These are phyloP conservation scores for Candida ulmi DNA, from an alignment of 805 yeast species.

Conservation along the genomic window DNA sequence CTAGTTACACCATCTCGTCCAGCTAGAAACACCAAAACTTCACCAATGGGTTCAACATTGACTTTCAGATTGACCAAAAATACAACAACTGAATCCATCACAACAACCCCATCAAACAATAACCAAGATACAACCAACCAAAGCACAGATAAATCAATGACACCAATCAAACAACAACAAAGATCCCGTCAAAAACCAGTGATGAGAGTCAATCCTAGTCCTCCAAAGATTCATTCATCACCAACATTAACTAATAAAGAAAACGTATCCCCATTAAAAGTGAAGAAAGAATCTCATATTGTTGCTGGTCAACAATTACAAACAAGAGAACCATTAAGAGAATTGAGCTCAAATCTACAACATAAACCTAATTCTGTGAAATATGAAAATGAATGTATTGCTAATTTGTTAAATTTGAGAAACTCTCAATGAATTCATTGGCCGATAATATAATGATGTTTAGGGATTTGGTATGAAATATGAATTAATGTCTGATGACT, in stretches of 20 bases:
- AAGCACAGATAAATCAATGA: slow-evolving; percentile 1
- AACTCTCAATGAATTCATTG: background rate
- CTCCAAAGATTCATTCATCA: slow-evolving; percentile 8
- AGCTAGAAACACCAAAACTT: slow-evolving; percentile 3
- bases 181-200: slow-evolving; percentile 16
- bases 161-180: slow-evolving; percentile 1
- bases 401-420: slow-evolving; percentile 12
- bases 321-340: slow-evolving; percentile 10
- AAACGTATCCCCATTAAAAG: slow-evolving; percentile 3
- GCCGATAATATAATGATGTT: no score
- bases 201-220: slow-evolving; percentile 16
- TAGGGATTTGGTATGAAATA: no score
- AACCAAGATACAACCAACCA: no score
- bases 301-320: no score
- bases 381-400: slow-evolving; percentile 12
- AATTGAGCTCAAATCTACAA: slow-evolving; percentile 5
- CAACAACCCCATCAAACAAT: slow-evolving; percentile 4
- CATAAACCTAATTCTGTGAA: slow-evolving; percentile 5
- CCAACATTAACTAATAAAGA: slow-evolving; percentile 4
- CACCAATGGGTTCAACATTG: slow-evolving; percentile 13
- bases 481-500: no score
- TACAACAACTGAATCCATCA: slow-evolving; percentile 3
- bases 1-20: slow-evolving; percentile 17
- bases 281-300: background rate
- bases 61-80: slow-evolving; percentile 18